Base-by-base conservation (phyloP, 768 basidiomycete genomes). In the Crassisporium funariophilum region DNA sequence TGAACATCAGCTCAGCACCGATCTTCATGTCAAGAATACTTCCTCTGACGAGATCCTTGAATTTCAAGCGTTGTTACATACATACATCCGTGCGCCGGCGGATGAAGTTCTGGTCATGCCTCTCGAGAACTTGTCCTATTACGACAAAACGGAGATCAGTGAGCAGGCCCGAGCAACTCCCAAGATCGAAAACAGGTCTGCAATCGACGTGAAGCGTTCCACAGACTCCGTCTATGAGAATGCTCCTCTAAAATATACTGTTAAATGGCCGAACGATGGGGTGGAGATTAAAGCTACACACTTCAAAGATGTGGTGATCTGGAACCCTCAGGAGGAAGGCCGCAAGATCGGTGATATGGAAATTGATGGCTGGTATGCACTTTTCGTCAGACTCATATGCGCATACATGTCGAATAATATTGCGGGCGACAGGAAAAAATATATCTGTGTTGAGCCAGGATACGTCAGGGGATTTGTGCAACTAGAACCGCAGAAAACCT, bases 41-140 rank as follows among this genome's bases (percentile, higher is more conserved):
- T 82, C 81, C 5, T 50, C 55, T 4, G 63, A 67, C 65, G 73
- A 78, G 34, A 52, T 60, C 4, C 76, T 98, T 33, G 82, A 86
- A 61, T 98, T 95, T 73, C 97, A 99, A 64, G 88, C 93, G 1
- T 76, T 98, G 35, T 77, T 99, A 44, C 97, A 99, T 68, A 93
- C 82, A 39, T 99, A 99, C 68, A 77, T 97, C 54, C 78, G 77
- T 8, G 80, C 81, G 35, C 81, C 86, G 35, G 68, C 83, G 12
- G 65, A 77, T 48, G 57, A 81, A 3, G 81, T 82, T n/a, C 65
- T 77, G 2, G 73, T 92, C 52, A 72, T 73, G 6, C 79, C 89
- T 5, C 74, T 95, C 24, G 74, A 83, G 57, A 77, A 83, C 22
- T 60, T 84, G 12, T 63, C 49, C 5, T 98, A 86, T 61, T 81